phyloP scores from a whole-genome alignment of 371 early-diverging fungal species.

The Mucor indicus region DNA sequence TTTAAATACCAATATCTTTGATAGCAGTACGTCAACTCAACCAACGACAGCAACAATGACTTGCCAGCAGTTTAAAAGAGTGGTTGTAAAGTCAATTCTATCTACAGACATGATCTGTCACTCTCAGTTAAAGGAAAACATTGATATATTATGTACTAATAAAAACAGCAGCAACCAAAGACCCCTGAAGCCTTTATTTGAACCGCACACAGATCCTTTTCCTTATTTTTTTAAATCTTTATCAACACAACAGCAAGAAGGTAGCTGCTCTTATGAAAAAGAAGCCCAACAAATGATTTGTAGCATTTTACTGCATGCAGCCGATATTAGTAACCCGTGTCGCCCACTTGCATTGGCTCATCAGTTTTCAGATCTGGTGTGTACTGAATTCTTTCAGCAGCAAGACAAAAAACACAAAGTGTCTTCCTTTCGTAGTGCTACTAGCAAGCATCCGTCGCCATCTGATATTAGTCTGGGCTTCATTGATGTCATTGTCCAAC shows the following conservation, averaged over 20 bases:
- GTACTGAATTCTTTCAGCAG: constrained; percentile 83
- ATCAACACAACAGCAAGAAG: too few relatives aligned
- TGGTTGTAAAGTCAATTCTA: constrained; percentile 67
- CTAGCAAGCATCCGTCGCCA: too few relatives aligned
- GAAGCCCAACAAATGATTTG: constrained; percentile 47
- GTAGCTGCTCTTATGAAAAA: too few relatives aligned
- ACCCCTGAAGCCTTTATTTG: constrained; percentile 7
- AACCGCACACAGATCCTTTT: constrained; percentile 22
- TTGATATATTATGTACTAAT: constrained; percentile 30
- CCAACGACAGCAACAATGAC: constrained; percentile 48
- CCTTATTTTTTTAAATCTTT: too few relatives aligned
- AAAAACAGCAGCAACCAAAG: background rate
- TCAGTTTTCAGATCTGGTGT: constrained; percentile 82
- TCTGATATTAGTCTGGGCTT: constrained; percentile 78
- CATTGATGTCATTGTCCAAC: constrained; percentile 80
- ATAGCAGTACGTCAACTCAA: constrained; percentile 25
- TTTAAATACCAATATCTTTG: constrained; percentile 20
- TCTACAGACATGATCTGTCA: constrained; percentile 91
- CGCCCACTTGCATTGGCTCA: constrained; percentile 82
- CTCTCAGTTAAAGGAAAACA: constrained; percentile 71
- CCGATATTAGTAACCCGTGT: constrained; percentile 86
- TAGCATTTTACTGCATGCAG: constrained; percentile 77
- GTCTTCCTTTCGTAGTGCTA: constrained; percentile 76
- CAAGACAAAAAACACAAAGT: constrained; percentile 76
- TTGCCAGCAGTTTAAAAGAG: constrained; percentile 46